Percentiles rank a stretch among this genome's conserved stretches.
Conservation (phyloP, 208 protist species). For the Trypanosoma rangeli region DNA sequence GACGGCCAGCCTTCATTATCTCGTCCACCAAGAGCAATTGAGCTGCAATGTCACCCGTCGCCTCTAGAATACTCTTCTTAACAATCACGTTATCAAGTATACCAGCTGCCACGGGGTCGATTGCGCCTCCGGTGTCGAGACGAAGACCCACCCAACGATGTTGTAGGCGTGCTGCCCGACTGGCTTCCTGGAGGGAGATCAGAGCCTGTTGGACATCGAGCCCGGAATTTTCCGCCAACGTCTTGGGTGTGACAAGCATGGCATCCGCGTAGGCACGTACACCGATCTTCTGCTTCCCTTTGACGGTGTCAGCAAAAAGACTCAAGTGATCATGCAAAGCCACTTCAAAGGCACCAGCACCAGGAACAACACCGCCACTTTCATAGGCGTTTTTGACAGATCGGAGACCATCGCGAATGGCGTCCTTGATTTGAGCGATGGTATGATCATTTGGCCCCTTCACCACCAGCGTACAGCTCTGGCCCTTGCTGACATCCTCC, state of each 20-base stretch:
- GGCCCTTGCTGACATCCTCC: slow-evolving; percentile 96
- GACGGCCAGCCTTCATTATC: slow-evolving; percentile 98
- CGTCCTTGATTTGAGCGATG: slow-evolving; percentile 99
- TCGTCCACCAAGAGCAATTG: slow-evolving; percentile 99
- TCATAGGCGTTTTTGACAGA: slow-evolving; percentile 99
- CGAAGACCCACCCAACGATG: slow-evolving; percentile 95
- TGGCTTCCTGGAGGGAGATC: slow-evolving; percentile 95
- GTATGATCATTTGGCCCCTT: slow-evolving; percentile 99
- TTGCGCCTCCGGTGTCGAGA: slow-evolving; percentile 95
- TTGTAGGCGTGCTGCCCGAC: slow-evolving; percentile 55
- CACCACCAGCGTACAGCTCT: slow-evolving; percentile 99
- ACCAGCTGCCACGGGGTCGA: slow-evolving; percentile 93
- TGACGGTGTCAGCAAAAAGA: slow-evolving; percentile 84
- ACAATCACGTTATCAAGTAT: slow-evolving; percentile 99
- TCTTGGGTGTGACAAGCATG: slow-evolving; percentile 98
- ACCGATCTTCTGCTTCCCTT: slow-evolving; percentile 95
- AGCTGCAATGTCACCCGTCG: slow-evolving; percentile 95
- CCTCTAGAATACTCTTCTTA: slow-evolving; percentile 98
- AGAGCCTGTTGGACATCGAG: slow-evolving; percentile 97
- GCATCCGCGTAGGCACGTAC: slow-evolving; percentile 99
- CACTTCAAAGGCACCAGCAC: slow-evolving; percentile 99
- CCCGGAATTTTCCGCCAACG: slow-evolving; percentile 98
- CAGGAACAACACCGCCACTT: slow-evolving; percentile 94
- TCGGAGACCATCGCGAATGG: slow-evolving; percentile 98
- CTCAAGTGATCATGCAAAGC: slow-evolving; percentile 93